Percentiles rank a stretch among this genome's conserved stretches.
Evolutionary conservation across 495 filamentous ascomycete genomes (phyloP).

Genomic region (Aspergillus steynii): DNA sequence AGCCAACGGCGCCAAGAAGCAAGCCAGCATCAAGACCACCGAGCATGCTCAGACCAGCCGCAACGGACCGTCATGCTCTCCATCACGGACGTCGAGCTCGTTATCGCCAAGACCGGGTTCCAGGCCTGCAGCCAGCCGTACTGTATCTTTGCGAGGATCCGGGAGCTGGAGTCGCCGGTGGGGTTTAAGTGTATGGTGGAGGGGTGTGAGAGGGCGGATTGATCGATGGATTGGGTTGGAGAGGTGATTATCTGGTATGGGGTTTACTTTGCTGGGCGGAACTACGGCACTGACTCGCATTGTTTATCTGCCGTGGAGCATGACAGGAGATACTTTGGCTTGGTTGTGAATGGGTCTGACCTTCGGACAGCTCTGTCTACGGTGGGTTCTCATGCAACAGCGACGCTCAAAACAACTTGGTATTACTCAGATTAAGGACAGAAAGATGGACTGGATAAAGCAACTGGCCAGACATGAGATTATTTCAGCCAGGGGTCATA

Average conservation of each 20-base stretch:
- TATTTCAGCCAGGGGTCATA: background rate
- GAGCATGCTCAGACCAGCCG: too few species aligned
- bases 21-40: background rate
- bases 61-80: background rate
- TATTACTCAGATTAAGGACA: background rate
- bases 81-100: background rate
- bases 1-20: background rate
- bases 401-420: background rate
- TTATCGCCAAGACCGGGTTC: slow-evolving; percentile 11
- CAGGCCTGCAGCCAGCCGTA: slow-evolving; percentile 22
- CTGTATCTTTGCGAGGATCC: slow-evolving; percentile 14
- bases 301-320: background rate
- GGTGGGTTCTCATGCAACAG: background rate
- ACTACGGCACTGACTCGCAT: background rate
- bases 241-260: background rate
- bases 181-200: slow-evolving; percentile 25
- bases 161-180: slow-evolving; percentile 1
- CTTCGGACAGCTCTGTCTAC: background rate
- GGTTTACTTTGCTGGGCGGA: too few species aligned
- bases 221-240: background rate
- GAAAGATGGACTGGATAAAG: background rate
- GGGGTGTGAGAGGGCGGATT: slow-evolving; percentile 19
- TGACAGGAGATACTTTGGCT: background rate
- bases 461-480: background rate
- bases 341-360: background rate